Evolutionary conservation across 495 filamentous ascomycete species (phyloP).

Genomic region (Trichocladium uniseriatum): DNA sequence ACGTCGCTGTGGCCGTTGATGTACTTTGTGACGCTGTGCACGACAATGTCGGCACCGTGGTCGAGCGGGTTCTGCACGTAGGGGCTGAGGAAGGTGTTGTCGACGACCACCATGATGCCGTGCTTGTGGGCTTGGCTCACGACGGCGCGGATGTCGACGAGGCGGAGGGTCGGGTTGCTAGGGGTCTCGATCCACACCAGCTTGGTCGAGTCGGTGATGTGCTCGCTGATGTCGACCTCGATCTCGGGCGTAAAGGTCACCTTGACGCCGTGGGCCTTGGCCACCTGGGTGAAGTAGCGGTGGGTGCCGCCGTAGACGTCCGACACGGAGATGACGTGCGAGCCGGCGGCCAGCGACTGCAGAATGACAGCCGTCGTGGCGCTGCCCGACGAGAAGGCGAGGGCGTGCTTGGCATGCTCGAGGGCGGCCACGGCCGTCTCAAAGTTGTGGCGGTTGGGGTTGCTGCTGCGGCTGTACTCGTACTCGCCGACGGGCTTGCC

Average conservation of each 20-base stretch:
- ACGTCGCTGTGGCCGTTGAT: constrained; percentile 98
- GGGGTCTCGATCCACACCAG: constrained; percentile 96
- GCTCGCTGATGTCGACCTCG: constrained; percentile 70
- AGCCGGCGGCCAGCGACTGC: constrained; percentile 83
- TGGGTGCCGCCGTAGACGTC: constrained; percentile 98
- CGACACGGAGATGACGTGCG: constrained; percentile 89
- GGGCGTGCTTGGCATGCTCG: constrained; percentile 83
- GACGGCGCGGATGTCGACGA: constrained; percentile 86
- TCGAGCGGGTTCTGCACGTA: constrained; percentile 94
- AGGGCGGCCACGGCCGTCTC: constrained; percentile 84
- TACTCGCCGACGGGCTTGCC: constrained; percentile 77
- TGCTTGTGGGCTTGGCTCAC: constrained; percentile 73
- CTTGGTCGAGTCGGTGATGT: constrained; percentile 86
- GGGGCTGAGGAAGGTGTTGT: constrained; percentile 95
- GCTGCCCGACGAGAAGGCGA: constrained; percentile 91
- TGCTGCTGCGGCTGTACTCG: constrained; percentile 86
- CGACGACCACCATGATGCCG: constrained; percentile 89
- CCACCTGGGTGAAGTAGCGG: constrained; percentile 98
- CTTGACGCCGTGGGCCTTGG: constrained; percentile 82
- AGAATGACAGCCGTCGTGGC: constrained; percentile 89
- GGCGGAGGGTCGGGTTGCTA: constrained; percentile 81
- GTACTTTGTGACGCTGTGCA: constrained; percentile 99
- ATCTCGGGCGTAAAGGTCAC: constrained; percentile 90
- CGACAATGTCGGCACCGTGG: constrained; percentile 92
- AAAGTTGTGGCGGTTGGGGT: constrained; percentile 92